Percentiles rank a stretch among this genome's conserved stretches.
phyloP scores from a whole-genome alignment of 345 rosid species.

The Eucalyptus camaldulensis region DNA sequence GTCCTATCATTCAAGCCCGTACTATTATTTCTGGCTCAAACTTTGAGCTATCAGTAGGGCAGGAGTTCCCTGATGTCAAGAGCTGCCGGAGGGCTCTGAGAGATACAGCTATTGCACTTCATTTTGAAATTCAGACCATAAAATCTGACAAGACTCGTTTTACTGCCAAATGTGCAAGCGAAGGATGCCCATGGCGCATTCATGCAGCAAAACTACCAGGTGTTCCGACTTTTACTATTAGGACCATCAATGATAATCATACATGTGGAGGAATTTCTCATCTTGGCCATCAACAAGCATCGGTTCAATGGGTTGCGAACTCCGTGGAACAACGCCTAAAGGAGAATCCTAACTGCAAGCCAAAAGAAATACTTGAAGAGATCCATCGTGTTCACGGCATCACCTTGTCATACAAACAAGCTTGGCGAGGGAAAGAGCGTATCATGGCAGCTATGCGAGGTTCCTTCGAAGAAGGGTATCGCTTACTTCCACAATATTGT shows the following conservation, averaged over 20 bases:
- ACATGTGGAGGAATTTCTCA: constrained; percentile 90
- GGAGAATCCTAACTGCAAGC: constrained; percentile 93
- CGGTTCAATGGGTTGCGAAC: constrained; percentile 97
- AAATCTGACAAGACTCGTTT: constrained; percentile 99
- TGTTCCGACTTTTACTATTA: constrained; percentile 89
- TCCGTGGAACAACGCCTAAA: constrained; percentile 87
- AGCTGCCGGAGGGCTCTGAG: constrained; percentile 94
- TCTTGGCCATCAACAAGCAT: constrained; percentile 98
- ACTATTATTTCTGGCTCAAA: constrained; percentile 26
- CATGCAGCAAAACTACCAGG: constrained; percentile 99
- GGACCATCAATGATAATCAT: constrained; percentile 83
- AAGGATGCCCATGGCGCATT: constrained; percentile 97
- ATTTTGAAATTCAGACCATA: constrained; percentile 94
- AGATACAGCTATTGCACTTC: constrained; percentile 95
- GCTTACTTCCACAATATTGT: constrained; percentile 88
- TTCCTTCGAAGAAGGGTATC: constrained; percentile 94
- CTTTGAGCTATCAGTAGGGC: constrained; percentile 75
- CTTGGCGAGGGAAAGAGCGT: constrained; percentile 99
- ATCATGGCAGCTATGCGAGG: constrained; percentile 99
- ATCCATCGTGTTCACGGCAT: constrained; percentile 93
- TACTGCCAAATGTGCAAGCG: constrained; percentile 96
- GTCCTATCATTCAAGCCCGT: constrained; percentile 57
- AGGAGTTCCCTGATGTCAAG: constrained; percentile 94
- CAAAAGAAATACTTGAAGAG: constrained; percentile 97
- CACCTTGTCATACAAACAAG: constrained; percentile 93